These are phyloP conservation scores for Rauvolfia tetraphylla DNA, from an alignment of 257 asterid genomes.

Conservation along the genomic window DNA sequence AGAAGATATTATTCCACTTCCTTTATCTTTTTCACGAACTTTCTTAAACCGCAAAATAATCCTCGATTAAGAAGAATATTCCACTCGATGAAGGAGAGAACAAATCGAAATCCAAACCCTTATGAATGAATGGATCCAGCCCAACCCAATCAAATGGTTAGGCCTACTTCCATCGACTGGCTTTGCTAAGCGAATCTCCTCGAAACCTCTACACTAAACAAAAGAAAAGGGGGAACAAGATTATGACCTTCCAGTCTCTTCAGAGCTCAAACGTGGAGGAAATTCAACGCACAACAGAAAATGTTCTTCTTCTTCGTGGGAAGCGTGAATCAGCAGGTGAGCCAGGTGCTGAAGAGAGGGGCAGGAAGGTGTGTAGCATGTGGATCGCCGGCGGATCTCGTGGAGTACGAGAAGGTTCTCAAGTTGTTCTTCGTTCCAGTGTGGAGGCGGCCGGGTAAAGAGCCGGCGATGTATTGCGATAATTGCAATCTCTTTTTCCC, in stretches of 20 bases:
- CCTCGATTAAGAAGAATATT: no score
- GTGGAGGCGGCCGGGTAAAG: slow-evolving; percentile 81
- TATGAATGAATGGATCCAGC: not conserved
- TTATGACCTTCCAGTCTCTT: not conserved
- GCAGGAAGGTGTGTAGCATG: slow-evolving; percentile 70
- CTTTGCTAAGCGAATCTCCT: not conserved
- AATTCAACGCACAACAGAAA: not conserved
- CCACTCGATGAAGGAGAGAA: no score
- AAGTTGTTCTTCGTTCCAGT: slow-evolving; percentile 81
- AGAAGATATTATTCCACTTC: no score
- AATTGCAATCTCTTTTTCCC: slow-evolving; percentile 68
- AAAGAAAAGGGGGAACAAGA: not conserved
- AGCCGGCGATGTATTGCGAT: slow-evolving; percentile 55
- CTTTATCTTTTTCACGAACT: no score
- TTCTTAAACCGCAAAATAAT: no score
- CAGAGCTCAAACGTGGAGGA: not conserved
- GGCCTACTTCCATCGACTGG: not conserved
- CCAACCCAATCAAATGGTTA: not conserved
- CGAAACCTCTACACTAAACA: not conserved
- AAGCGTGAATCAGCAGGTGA: slow-evolving; percentile 66
- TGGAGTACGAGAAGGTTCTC: slow-evolving; percentile 70
- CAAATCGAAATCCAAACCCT: not conserved
- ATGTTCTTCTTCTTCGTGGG: slow-evolving; percentile 89
- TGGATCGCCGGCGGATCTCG: slow-evolving; percentile 71
- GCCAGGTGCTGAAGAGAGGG: slow-evolving; percentile 59